These are phyloP conservation scores for Conticribra weissflogii DNA, from an alignment of 108 stramenopile genomes.

Conservation along the genomic window DNA sequence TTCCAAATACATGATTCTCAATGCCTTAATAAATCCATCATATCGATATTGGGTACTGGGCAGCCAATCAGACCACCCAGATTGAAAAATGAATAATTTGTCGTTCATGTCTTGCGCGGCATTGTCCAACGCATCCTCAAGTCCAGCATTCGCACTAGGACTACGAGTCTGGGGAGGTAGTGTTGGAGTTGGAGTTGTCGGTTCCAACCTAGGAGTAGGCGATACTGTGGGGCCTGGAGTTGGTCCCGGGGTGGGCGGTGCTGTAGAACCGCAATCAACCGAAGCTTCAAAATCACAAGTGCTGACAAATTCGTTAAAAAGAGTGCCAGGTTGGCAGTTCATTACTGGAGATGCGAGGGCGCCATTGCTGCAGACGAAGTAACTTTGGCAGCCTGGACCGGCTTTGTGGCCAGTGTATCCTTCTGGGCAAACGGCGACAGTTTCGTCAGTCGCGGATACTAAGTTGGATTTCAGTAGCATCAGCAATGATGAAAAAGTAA, in stretches of 20 bases:
- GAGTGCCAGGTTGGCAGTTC: slow-evolving; percentile 15
- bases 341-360: background rate
- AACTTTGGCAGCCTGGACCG: slow-evolving; percentile 28
- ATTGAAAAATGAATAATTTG: slow-evolving; percentile 10
- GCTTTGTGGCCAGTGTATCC: slow-evolving; percentile 16
- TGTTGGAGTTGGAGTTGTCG: slow-evolving; percentile 19
- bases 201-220: slow-evolving; percentile 3
- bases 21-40: slow-evolving; percentile 12
- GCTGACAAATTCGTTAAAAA: slow-evolving; percentile 20
- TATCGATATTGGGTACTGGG: slow-evolving; percentile 15
- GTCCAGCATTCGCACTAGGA: slow-evolving; percentile 20
- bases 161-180: slow-evolving; percentile 18
- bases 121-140: slow-evolving; percentile 34
- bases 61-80: slow-evolving; percentile 3
- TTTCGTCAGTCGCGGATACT: too few relatives aligned
- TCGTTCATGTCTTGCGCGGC: slow-evolving; percentile 13
- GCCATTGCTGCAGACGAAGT: slow-evolving; percentile 27
- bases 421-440: slow-evolving; percentile 3
- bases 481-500: too few relatives aligned
- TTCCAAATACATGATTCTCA: slow-evolving; percentile 27
- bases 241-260: slow-evolving; percentile 1
- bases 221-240: slow-evolving; percentile 3
- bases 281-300: slow-evolving; percentile 25
- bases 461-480: too few relatives aligned
- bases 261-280: slow-evolving; percentile 15